These are phyloP conservation scores for Aspergillus intermedius DNA, from an alignment of 2,329 filamentous ascomycete genomes.

Conservation along the genomic window DNA sequence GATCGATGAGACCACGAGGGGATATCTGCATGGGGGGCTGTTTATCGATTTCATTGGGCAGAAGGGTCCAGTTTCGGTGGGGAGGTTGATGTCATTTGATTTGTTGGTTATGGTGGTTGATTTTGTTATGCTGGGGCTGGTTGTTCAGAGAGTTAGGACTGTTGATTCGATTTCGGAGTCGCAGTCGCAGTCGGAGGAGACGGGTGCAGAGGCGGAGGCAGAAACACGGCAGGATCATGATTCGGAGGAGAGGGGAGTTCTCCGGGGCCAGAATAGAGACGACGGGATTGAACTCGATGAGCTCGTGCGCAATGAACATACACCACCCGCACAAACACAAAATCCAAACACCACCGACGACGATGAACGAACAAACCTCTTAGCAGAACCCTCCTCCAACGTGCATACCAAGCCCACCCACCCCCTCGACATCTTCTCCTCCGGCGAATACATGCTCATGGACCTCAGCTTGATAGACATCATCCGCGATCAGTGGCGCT, in stretches of 20 bases:
- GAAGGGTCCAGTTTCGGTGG: slow-evolving; percentile 49
- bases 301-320: slow-evolving; percentile 17
- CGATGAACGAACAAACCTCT: slow-evolving; percentile 23
- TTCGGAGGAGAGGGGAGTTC: slow-evolving; percentile 53
- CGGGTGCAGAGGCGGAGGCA: slow-evolving; percentile 4
- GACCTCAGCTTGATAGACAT: slow-evolving; percentile 30
- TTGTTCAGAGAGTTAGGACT: slow-evolving; percentile 46
- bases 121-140: slow-evolving; percentile 50
- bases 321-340: slow-evolving; percentile 8
- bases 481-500: slow-evolving; percentile 35
- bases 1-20: slow-evolving; percentile 45
- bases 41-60: slow-evolving; percentile 62
- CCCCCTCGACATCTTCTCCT: slow-evolving; percentile 32
- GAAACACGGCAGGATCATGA: slow-evolving; percentile 48
- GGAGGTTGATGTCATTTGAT: slow-evolving; percentile 49
- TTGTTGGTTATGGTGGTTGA: slow-evolving; percentile 50
- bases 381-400: slow-evolving; percentile 25
- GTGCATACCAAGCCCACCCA: slow-evolving; percentile 21
- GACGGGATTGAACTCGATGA: slow-evolving; percentile 38
- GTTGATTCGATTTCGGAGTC: slow-evolving; percentile 20
- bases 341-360: slow-evolving; percentile 7
- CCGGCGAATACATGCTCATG: slow-evolving; percentile 33
- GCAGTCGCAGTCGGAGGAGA: background rate
- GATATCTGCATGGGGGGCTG: slow-evolving; percentile 56
- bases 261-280: slow-evolving; percentile 27